Percentiles rank a stretch among this genome's conserved stretches.
Conservation (phyloP, 768 basidiomycete genomes). For the Lentinula guzmanii region DNA sequence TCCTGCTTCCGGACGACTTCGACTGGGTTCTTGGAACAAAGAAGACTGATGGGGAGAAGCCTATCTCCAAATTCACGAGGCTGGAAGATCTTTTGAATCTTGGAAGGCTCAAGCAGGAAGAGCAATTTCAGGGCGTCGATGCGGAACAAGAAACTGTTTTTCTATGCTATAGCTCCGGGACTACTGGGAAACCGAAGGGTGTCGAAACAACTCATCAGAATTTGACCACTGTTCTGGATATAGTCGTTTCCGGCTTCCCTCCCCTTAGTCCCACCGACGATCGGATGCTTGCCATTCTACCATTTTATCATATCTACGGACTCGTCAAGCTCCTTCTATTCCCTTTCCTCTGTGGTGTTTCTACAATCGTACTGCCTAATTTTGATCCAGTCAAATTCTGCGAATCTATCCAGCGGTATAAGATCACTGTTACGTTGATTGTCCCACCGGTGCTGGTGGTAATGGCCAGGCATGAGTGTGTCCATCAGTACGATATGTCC, state of each 20-base stretch:
- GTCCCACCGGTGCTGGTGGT: slow-evolving; percentile 85
- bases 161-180: slow-evolving; percentile 59
- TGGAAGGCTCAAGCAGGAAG: slow-evolving; percentile 46
- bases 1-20: slow-evolving; percentile 48
- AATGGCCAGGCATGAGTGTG: slow-evolving; percentile 65
- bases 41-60: slow-evolving; percentile 17
- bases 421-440: slow-evolving; percentile 48
- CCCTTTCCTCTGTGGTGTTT: slow-evolving; percentile 43
- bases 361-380: slow-evolving; percentile 53
- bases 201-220: slow-evolving; percentile 63
- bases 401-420: slow-evolving; percentile 58
- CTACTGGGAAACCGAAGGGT: slow-evolving; percentile 74
- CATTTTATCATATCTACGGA: slow-evolving; percentile 51
- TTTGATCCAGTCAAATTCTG: slow-evolving; percentile 74
- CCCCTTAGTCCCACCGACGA: slow-evolving; percentile 33
- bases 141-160: slow-evolving; percentile 52
- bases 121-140: slow-evolving; percentile 43
- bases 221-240: slow-evolving; percentile 52
- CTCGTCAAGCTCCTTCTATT: slow-evolving; percentile 54
- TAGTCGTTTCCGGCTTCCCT: slow-evolving; percentile 41
- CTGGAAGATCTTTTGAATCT: slow-evolving; percentile 46
- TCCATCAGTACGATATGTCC: slow-evolving; percentile 62
- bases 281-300: slow-evolving; percentile 56
- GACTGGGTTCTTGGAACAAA: slow-evolving; percentile 38
- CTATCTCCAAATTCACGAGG: slow-evolving; percentile 24